These are phyloP conservation scores for Poa pratensis DNA, from an alignment of 176 grass and related monocot genomes.

Conservation along the genomic window DNA sequence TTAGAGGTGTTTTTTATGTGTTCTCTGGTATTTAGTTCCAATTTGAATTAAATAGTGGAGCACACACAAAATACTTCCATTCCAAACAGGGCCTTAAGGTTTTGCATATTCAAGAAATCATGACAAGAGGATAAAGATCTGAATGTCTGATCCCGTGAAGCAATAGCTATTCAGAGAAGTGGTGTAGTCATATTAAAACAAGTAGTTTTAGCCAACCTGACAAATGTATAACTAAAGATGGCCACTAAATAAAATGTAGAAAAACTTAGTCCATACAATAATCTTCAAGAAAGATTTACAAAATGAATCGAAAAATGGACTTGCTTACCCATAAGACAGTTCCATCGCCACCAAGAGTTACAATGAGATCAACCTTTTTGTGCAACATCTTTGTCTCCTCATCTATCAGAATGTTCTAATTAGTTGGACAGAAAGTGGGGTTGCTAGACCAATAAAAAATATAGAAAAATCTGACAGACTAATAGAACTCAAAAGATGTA, in stretches of 20 bases:
- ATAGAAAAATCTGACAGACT: background rate
- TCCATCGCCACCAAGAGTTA: conserved; percentile 95
- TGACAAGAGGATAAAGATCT: background rate
- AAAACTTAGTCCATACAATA: background rate
- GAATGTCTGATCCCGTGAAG: background rate
- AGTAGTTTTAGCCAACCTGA: background rate
- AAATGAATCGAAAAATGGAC: background rate
- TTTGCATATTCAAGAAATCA: conserved; percentile 7
- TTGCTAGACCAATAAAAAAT: conserved; percentile 22
- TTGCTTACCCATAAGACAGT: conserved; percentile 94
- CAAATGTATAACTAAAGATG: background rate
- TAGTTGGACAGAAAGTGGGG: conserved; percentile 34
- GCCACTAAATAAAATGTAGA: background rate
- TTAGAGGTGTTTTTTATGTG: too few species aligned
- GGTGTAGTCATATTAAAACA: background rate
- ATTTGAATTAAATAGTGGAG: too few species aligned
- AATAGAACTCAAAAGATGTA: background rate
- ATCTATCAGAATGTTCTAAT: conserved; percentile 60
- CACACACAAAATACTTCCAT: too few species aligned
- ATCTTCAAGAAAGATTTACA: conserved; percentile 1
- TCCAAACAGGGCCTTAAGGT: too few species aligned
- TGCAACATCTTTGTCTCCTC: conserved; percentile 88
- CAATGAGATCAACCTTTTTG: conserved; percentile 90
- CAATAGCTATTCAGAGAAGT: background rate
- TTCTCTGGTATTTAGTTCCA: too few species aligned